phyloP scores from a whole-genome alignment of 2,329 filamentous ascomycete genomes.

The Colletotrichum spinosum region DNA sequence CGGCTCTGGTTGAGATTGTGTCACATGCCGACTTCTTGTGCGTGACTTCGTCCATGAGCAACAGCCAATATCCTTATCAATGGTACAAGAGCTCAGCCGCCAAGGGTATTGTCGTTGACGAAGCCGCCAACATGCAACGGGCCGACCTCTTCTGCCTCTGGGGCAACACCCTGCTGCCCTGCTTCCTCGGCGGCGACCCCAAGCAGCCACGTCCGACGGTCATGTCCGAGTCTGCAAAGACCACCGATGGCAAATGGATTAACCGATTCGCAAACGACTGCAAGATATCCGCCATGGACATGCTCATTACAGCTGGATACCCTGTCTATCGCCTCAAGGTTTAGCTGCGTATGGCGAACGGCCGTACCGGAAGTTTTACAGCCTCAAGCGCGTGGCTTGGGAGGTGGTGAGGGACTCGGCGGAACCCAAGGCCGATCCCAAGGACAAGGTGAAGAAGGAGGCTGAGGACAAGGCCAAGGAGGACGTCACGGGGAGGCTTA shows the following conservation, averaged over 20 bases:
- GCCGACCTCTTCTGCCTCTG: constrained; percentile 41
- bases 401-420: no score
- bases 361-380: not conserved
- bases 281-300: constrained; percentile 36
- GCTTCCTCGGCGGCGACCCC: constrained; percentile 40
- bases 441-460: no score
- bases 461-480: no score
- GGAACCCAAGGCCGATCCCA: no score
- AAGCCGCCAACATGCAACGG: constrained; percentile 40
- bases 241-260: constrained; percentile 19
- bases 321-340: constrained; percentile 38
- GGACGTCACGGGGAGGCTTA: no score
- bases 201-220: constrained; percentile 37
- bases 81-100: constrained; percentile 13
- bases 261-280: constrained; percentile 31
- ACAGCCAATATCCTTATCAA: not conserved
- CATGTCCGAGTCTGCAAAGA: not conserved
- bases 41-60: not conserved
- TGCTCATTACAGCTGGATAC: constrained; percentile 31
- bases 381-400: no score
- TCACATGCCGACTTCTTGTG: constrained; percentile 11
- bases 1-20: not conserved
- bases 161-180: constrained; percentile 41
- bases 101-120: constrained; percentile 39
- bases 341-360: constrained; percentile 41